Evolutionary conservation across 2,329 filamentous ascomycete genomes (phyloP).

Genomic region (Coniochaeta sp.): DNA sequence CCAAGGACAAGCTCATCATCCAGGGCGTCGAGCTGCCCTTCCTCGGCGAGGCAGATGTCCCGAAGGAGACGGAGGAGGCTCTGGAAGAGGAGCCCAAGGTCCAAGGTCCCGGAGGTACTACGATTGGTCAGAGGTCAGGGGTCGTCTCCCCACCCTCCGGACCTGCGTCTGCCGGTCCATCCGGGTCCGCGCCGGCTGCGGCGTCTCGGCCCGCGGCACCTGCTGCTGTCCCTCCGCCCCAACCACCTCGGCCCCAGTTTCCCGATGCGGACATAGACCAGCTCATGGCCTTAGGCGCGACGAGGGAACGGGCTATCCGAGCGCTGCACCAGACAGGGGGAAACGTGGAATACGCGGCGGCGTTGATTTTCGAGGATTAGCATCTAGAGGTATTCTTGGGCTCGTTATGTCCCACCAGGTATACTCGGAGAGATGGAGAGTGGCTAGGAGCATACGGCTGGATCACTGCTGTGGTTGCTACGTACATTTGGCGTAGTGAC

Average conservation of each 20-base stretch:
- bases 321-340: slow-evolving; percentile 78
- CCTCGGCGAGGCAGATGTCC: slow-evolving; percentile 86
- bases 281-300: slow-evolving; percentile 71
- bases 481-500: background rate
- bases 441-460: background rate
- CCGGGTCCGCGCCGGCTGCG: slow-evolving; percentile 15
- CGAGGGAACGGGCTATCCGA: slow-evolving; percentile 66
- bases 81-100: slow-evolving; percentile 75
- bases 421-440: background rate
- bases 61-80: slow-evolving; percentile 70
- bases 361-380: slow-evolving; percentile 57
- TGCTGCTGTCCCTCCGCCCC: slow-evolving; percentile 17
- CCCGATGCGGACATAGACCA: slow-evolving; percentile 65
- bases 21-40: slow-evolving; percentile 85
- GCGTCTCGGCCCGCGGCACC: slow-evolving; percentile 15
- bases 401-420: slow-evolving; percentile 10
- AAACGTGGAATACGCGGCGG: slow-evolving; percentile 82
- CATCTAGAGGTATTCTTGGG: background rate
- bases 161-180: slow-evolving; percentile 15
- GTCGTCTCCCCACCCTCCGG: slow-evolving; percentile 52
- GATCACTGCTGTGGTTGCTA: background rate
- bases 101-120: slow-evolving; percentile 78
- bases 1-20: slow-evolving; percentile 78
- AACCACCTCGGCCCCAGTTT: slow-evolving; percentile 24
- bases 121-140: slow-evolving; percentile 77